Conservation (phyloP, 2,329 filamentous ascomycete genomes). For the Ceratocystis lukuohia region DNA sequence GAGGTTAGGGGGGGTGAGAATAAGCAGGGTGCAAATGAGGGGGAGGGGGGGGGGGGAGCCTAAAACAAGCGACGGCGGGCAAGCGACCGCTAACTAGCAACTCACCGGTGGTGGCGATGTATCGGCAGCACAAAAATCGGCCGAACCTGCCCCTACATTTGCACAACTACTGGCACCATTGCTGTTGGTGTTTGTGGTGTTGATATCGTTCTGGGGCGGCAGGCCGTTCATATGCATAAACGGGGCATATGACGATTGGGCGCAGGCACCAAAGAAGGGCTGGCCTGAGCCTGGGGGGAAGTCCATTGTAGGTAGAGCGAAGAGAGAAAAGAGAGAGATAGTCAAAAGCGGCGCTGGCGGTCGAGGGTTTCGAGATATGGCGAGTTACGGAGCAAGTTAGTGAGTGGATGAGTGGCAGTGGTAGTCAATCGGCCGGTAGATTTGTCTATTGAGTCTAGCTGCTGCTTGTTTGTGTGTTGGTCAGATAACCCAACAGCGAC, state of each 20-base stretch:
- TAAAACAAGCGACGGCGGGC: background rate
- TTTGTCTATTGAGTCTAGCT: too few relatives aligned
- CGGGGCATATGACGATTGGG: conserved; percentile 38
- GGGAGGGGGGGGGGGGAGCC: background rate
- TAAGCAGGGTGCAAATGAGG: background rate
- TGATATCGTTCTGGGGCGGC: conserved; percentile 30
- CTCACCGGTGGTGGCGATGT: conserved; percentile 40
- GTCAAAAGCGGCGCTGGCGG: background rate
- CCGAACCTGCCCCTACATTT: conserved; percentile 38
- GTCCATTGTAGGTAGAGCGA: background rate
- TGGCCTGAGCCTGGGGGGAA: conserved; percentile 25
- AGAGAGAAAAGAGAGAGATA: background rate
- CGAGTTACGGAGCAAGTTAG: too few relatives aligned
- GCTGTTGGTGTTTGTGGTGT: background rate
- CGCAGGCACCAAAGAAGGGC: conserved; percentile 32
- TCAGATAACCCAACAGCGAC: too few relatives aligned
- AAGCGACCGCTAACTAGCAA: background rate
- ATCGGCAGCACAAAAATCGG: conserved; percentile 36
- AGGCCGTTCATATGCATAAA: conserved; percentile 42
- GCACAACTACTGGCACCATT: conserved; percentile 26
- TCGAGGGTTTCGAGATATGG: too few relatives aligned
- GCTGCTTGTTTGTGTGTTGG: too few relatives aligned
- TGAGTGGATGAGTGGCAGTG: background rate
- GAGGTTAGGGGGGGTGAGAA: conserved; percentile 8
- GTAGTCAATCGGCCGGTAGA: background rate